These are phyloP conservation scores for Botryotinia narcissicola DNA, from an alignment of 2,329 filamentous ascomycete species.

Conservation along the genomic window DNA sequence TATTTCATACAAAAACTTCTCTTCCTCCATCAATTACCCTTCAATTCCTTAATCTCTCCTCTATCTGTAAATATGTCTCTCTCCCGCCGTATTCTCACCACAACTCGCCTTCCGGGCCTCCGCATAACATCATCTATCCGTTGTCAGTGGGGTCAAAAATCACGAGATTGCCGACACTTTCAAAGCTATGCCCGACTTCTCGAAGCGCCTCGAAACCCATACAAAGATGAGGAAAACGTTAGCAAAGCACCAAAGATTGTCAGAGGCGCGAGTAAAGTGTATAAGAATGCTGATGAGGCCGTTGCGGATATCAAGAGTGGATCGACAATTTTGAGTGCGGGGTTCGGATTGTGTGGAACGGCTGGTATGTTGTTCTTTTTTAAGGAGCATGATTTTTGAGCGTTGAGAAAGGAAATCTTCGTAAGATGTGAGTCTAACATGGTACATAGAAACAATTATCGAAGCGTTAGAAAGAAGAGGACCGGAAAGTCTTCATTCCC, in stretches of 20 bases:
- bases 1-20: neutral
- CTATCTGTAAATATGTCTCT: conserved; percentile 16
- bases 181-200: conserved; percentile 15
- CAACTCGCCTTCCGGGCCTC: conserved; percentile 7
- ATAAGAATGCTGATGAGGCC: conserved; percentile 24
- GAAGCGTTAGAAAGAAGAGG: conserved; percentile 60
- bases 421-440: neutral
- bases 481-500: conserved; percentile 50
- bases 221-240: conserved; percentile 5
- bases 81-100: conserved; percentile 11
- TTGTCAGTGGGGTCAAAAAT: conserved; percentile 11
- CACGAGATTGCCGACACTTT: conserved; percentile 19
- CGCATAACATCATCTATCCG: conserved; percentile 15
- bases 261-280: conserved; percentile 23
- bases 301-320: conserved; percentile 46
- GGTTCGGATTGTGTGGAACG: conserved; percentile 54
- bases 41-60: neutral
- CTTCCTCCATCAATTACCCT: neutral
- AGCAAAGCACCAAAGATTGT: conserved; percentile 20
- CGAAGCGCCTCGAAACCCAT: conserved; percentile 17
- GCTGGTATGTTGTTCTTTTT: neutral
- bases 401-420: neutral
- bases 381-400: too few species aligned
- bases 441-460: conserved; percentile 62
- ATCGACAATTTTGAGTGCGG: conserved; percentile 69